Evolutionary conservation across 345 rosid genomes (phyloP).

Genomic region (Nasturtium officinale): DNA sequence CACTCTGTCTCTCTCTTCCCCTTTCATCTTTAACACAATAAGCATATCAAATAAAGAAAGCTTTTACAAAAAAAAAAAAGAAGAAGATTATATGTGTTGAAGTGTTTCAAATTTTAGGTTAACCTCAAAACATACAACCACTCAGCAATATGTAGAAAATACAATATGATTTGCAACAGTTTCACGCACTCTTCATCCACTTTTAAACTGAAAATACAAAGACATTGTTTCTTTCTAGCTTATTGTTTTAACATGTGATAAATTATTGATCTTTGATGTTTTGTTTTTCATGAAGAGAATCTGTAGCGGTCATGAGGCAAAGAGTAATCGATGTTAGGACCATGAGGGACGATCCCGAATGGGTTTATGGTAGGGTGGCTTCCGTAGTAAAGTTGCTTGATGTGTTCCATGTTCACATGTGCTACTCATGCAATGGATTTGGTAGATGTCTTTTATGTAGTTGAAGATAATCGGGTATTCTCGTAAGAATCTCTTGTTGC

Average conservation of each 20-base stretch:
- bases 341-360: constrained; percentile 64
- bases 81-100: neutral
- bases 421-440: constrained; percentile 60
- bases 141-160: neutral
- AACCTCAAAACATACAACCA: neutral
- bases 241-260: neutral
- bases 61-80: neutral
- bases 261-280: neutral
- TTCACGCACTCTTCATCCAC: neutral
- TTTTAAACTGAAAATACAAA: neutral
- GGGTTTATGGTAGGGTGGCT: constrained; percentile 77
- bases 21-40: constrained; percentile 8
- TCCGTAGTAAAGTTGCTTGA: constrained; percentile 72
- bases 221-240: constrained; percentile 21
- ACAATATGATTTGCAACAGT: constrained; percentile 12
- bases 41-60: neutral
- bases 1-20: neutral
- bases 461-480: constrained; percentile 73
- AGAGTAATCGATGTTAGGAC: constrained; percentile 61
- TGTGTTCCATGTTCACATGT: constrained; percentile 74
- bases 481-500: constrained; percentile 76
- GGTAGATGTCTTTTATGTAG: constrained; percentile 69
- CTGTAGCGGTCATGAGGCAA: constrained; percentile 58
- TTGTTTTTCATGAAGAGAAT: constrained; percentile 36
- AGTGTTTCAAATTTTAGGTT: neutral